These are phyloP conservation scores for Kwoniella dendrophila DNA, from an alignment of 768 basidiomycete genomes.

Conservation along the genomic window DNA sequence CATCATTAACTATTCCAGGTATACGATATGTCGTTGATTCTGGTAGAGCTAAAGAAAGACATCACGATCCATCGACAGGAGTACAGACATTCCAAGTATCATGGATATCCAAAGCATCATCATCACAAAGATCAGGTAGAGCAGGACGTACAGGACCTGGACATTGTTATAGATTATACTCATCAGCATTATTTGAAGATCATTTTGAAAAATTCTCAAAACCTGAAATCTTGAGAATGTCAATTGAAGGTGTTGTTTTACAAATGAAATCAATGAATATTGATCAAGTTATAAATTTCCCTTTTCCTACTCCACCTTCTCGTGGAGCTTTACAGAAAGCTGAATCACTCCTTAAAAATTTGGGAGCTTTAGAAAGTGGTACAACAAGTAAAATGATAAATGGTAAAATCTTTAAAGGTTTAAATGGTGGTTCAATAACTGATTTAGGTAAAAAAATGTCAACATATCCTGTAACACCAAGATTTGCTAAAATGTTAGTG, in stretches of 20 bases:
- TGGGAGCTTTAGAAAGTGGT: slow-evolving; percentile 72
- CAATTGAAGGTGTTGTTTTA: slow-evolving; percentile 92
- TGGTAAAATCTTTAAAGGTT: slow-evolving; percentile 47
- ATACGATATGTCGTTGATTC: slow-evolving; percentile 98
- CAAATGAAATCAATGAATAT: slow-evolving; percentile 99
- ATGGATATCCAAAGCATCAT: slow-evolving; percentile 95
- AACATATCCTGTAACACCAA: slow-evolving; percentile 86
- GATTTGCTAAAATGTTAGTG: slow-evolving; percentile 94
- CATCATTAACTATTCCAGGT: slow-evolving; percentile 92
- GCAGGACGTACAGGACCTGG: slow-evolving; percentile 97
- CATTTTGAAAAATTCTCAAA: slow-evolving; percentile 82
- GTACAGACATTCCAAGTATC: slow-evolving; percentile 89
- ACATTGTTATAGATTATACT: slow-evolving; percentile 96
- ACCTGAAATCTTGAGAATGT: slow-evolving; percentile 92
- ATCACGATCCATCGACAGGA: slow-evolving; percentile 75
- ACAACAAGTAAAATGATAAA: slow-evolving; percentile 48
- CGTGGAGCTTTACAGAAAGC: slow-evolving; percentile 72
- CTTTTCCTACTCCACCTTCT: slow-evolving; percentile 95
- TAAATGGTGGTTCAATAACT: slow-evolving; percentile 70
- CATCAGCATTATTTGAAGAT: slow-evolving; percentile 89
- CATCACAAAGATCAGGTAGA: slow-evolving; percentile 89
- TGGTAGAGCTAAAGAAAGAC: slow-evolving; percentile 92
- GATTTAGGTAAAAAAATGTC: slow-evolving; percentile 90
- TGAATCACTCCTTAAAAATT: slow-evolving; percentile 74
- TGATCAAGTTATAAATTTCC: slow-evolving; percentile 93